Conservation (phyloP, 257 asterid species). For the Ocimum tenuiflorum region DNA sequence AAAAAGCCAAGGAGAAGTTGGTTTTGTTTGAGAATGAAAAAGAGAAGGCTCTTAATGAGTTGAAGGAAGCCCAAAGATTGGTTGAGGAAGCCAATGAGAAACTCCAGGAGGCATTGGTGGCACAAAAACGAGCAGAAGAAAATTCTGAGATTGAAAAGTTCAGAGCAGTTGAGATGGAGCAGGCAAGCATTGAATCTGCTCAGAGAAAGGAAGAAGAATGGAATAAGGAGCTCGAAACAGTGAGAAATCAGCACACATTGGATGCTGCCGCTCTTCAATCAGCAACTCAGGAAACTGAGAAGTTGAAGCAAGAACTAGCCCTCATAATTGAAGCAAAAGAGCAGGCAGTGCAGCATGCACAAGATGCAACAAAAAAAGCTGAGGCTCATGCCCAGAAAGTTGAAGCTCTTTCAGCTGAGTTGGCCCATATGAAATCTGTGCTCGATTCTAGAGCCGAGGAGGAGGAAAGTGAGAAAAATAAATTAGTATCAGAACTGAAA, state of each 20-base stretch:
- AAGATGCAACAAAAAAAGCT: conserved; percentile 68
- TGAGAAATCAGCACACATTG: conserved; percentile 61
- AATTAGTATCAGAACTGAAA: conserved; percentile 47
- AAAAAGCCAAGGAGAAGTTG: conserved; percentile 70
- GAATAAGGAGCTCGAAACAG: conserved; percentile 67
- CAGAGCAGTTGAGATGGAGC: conserved; percentile 84
- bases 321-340: conserved; percentile 61
- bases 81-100: conserved; percentile 77
- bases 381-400: conserved; percentile 63
- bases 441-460: conserved; percentile 48
- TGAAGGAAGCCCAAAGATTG: conserved; percentile 61
- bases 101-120: conserved; percentile 75
- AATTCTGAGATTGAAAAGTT: conserved; percentile 80
- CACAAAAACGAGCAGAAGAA: conserved; percentile 83
- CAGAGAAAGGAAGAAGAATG: conserved; percentile 81
- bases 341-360: conserved; percentile 72
- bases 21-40: conserved; percentile 65
- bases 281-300: conserved; percentile 66
- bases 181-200: conserved; percentile 76
- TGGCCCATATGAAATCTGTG: conserved; percentile 55
- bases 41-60: conserved; percentile 58
- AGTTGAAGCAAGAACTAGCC: conserved; percentile 59
- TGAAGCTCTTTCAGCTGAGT: conserved; percentile 66
- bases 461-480: conserved; percentile 52
- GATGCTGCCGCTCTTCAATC: conserved; percentile 73